Base-by-base conservation (phyloP, 208 protist genomes). In the Acanthamoeba healyi region DNA sequence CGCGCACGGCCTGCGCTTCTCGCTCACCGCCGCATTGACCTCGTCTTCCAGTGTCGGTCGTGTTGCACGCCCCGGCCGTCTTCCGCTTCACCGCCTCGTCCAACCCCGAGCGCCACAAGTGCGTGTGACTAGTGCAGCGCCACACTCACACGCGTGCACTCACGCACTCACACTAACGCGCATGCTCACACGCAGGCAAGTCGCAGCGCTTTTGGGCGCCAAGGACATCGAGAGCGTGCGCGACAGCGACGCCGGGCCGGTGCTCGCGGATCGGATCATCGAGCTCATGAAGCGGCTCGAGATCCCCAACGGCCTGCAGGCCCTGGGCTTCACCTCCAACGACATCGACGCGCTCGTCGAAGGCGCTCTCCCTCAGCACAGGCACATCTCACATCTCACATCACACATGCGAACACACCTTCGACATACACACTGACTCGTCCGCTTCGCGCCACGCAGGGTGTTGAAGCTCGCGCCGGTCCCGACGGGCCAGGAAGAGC, bases 21-120 rank as follows among this genome's bases (percentile, higher is more conserved):
- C 17, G 32, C 24, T 36, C 24, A 15, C 32, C 6, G 32, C 6
- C 61, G 3, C 3, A 34, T 15, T 36, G 4, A 9, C 7, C 32
- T 15, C 32, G 24, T 22, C 17, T 70, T 34, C 22, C n/a, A 91
- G 84, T 91, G 77, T 90, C 79, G 74, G 96, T 97, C 58, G 82
- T 96, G 38, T 44, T 97, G 46, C 65, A 95, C 54, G 96, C 96
- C 32, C 96, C 95, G 36, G 61, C 94, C 22, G 95, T 96, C 44
- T 97, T 97, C 81, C 77, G 93, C 44, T 95, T 95, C 54, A 97
- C 94, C 19, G 95, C 40, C 22, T 22, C 86, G 32, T 7, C 94
- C 2, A 82, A 72, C 58, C 90, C 95, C n/a, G 88, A 94, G 1
- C 29, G 94, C 17, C 88, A 94, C 72, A 54, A 56, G 77, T 51